These are phyloP conservation scores for Trametes meyenii DNA, from an alignment of 768 basidiomycete species.

Conservation along the genomic window DNA sequence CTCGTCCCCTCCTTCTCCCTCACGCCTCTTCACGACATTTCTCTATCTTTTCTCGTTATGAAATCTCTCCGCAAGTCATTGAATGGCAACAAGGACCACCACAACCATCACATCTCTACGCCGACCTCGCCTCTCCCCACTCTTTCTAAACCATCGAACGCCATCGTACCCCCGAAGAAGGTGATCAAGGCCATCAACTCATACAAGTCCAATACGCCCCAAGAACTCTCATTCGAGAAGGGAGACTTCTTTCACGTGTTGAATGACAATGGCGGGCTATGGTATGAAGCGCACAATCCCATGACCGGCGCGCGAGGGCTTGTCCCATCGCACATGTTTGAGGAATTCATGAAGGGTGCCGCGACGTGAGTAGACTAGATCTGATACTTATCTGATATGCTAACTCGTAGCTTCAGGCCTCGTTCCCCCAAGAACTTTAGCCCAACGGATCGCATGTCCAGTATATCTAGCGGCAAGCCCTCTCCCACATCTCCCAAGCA, in stretches of 20 bases:
- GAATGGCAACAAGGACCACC: conserved; percentile 62
- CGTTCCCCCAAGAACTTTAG: conserved; percentile 23
- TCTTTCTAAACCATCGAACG: conserved; percentile 68
- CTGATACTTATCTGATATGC: background rate
- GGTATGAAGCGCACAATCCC: conserved; percentile 97
- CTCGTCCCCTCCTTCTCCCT: conserved; percentile 28
- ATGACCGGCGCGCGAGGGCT: conserved; percentile 88
- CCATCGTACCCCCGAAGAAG: conserved; percentile 86
- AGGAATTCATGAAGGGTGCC: conserved; percentile 81
- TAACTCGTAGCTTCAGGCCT: conserved; percentile 16
- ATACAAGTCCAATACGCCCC: conserved; percentile 71
- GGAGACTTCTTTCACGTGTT: conserved; percentile 99
- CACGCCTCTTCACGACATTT: conserved; percentile 31
- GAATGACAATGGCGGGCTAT: conserved; percentile 62
- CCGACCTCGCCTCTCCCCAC: conserved; percentile 61
- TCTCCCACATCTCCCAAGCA: conserved; percentile 39
- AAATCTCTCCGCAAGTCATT: conserved; percentile 84
- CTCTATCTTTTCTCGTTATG: conserved; percentile 49
- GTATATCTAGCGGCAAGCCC: conserved; percentile 7
- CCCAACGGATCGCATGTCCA: conserved; percentile 18
- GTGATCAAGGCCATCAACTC: conserved; percentile 84
- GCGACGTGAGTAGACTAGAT: conserved; percentile 51
- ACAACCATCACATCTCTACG: conserved; percentile 69
- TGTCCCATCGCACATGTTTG: conserved; percentile 86
- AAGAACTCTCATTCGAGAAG: conserved; percentile 86